Evolutionary conservation across 768 basidiomycete species (phyloP).

Genomic region (Mycena albidolilacea): DNA sequence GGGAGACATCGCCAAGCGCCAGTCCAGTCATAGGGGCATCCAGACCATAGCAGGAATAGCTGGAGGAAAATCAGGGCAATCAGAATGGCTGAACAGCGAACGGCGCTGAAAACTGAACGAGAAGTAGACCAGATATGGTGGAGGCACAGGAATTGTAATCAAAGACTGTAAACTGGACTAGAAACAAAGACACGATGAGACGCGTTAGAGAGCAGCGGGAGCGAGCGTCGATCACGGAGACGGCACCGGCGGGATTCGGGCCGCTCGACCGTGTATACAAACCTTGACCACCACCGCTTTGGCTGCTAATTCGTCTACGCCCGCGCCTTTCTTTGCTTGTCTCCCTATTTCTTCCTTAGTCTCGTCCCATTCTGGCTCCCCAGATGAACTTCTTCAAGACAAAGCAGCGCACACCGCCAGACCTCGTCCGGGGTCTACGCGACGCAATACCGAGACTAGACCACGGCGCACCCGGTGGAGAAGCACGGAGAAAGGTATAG

Average conservation of each 20-base stretch:
- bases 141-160: no score
- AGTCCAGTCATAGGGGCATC: no score
- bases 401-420: constrained; percentile 88
- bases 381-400: constrained; percentile 97
- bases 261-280: constrained; percentile 9
- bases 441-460: constrained; percentile 88
- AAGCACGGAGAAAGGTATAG: constrained; percentile 85
- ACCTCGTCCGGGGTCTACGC: constrained; percentile 85
- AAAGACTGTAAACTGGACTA: no score
- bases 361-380: constrained; percentile 21
- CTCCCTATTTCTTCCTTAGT: neutral
- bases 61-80: no score
- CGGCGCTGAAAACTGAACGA: no score
- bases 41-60: no score
- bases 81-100: no score
- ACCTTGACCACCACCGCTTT: constrained; percentile 23
- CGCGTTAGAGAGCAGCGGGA: no score
- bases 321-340: constrained; percentile 13
- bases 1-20: no score
- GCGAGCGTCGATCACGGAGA: no score
- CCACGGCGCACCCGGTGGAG: constrained; percentile 77
- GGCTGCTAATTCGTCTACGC: neutral
- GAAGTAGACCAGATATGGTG: no score
- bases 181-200: no score
- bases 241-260: constrained; percentile 13